phyloP scores from a whole-genome alignment of 2,329 filamentous ascomycete species.

The Coleophoma crateriformis region DNA sequence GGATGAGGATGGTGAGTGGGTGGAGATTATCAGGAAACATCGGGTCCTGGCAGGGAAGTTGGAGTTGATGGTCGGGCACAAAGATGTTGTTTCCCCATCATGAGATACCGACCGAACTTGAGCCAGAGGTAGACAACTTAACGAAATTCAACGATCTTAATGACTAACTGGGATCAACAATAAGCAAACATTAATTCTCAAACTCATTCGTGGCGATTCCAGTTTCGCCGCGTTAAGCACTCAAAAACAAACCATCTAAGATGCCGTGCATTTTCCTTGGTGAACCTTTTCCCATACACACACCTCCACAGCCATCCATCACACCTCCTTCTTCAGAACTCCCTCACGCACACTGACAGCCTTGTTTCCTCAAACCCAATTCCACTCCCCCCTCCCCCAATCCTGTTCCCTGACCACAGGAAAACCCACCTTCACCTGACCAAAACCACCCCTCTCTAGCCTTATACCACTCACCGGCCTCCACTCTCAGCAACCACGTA shows the following conservation, averaged over 20 bases:
- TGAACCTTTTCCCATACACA: too few species aligned
- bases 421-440: background rate
- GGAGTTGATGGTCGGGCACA: slow-evolving; percentile 56
- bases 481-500: background rate
- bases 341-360: too few species aligned
- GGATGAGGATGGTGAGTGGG: slow-evolving; percentile 62
- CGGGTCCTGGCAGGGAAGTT: slow-evolving; percentile 75
- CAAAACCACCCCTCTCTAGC: background rate
- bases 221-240: too few species aligned
- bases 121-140: too few species aligned
- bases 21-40: slow-evolving; percentile 83
- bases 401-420: background rate
- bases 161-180: too few species aligned
- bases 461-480: background rate
- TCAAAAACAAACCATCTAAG: too few species aligned
- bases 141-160: too few species aligned
- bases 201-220: too few species aligned
- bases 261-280: too few species aligned
- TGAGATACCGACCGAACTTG: background rate
- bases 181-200: too few species aligned
- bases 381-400: background rate
- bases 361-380: background rate
- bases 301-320: too few species aligned
- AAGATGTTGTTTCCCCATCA: slow-evolving; percentile 8
- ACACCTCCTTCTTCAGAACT: too few species aligned